Conservation (phyloP, 305 asterid genomes). For the Solanum aculeatissimum region DNA sequence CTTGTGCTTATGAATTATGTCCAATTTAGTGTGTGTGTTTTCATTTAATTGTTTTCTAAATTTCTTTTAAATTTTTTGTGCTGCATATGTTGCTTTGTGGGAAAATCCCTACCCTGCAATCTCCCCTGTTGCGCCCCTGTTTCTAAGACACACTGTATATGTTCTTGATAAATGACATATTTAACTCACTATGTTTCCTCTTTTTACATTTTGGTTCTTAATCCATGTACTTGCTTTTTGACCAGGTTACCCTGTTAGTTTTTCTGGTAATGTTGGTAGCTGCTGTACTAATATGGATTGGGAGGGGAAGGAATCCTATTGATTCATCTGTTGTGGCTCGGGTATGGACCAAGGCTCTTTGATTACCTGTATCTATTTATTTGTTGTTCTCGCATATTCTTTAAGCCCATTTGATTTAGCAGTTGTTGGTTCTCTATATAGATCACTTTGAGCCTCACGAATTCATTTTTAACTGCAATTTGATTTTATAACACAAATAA, state of each 20-base stretch:
- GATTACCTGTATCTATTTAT: neutral
- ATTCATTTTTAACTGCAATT: neutral
- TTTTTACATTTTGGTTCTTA: neutral
- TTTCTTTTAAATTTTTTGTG: neutral
- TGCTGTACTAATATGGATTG: constrained; percentile 77
- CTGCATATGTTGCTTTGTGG: neutral
- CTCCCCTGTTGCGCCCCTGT: neutral
- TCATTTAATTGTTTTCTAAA: neutral
- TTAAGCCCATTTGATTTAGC: neutral
- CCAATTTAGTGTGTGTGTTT: neutral
- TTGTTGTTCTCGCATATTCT: neutral
- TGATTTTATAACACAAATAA: neutral
- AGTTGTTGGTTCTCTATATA: neutral
- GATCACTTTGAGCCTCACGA: neutral
- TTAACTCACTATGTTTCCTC: constrained; percentile 1
- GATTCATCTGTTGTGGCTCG: constrained; percentile 65
- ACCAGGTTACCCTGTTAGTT: constrained; percentile 61
- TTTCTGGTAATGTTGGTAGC: constrained; percentile 59
- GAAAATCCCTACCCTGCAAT: neutral
- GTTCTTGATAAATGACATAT: neutral
- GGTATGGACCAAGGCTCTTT: constrained; percentile 32
- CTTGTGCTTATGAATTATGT: constrained; percentile 3
- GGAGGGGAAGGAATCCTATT: constrained; percentile 50
- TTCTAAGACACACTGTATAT: neutral
- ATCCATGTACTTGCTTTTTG: constrained; percentile 3